A percentile compares a stretch with the other conserved stretches of the same genome.
Conservation (phyloP, 225 moss, liverwort and hornwort species). For the Neckera pumila region DNA sequence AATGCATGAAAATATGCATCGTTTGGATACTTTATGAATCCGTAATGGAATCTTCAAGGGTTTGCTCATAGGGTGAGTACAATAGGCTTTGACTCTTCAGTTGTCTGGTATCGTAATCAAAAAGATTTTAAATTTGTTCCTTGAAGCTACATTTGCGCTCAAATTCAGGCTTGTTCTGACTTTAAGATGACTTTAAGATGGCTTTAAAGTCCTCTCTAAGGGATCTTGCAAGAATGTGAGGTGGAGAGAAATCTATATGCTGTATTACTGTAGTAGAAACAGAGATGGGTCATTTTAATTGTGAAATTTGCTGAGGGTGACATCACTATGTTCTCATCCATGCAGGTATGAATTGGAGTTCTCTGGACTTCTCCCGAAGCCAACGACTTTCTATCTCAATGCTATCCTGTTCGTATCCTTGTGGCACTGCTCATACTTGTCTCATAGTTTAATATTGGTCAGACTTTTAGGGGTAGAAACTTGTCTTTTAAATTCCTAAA, state of each 20-base stretch:
- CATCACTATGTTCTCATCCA: background rate
- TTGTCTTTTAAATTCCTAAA: background rate
- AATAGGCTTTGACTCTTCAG: background rate
- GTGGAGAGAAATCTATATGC: background rate
- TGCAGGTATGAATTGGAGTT: constrained; percentile 55
- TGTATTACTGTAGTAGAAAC: background rate
- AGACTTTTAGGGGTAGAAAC: background rate
- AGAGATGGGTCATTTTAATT: background rate
- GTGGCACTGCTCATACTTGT: background rate
- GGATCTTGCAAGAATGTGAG: background rate
- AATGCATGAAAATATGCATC: background rate
- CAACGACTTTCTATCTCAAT: constrained; percentile 22
- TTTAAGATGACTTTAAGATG: background rate
- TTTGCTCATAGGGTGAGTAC: background rate
- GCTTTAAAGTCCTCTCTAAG: background rate
- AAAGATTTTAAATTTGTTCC: background rate
- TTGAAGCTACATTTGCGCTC: background rate
- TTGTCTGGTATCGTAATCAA: background rate
- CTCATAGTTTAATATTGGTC: background rate
- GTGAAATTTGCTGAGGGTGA: background rate
- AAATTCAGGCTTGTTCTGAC: background rate
- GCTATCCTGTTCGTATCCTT: constrained; percentile 24
- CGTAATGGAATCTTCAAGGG: background rate
- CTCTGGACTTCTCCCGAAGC: constrained; percentile 37
- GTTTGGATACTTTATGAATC: no score